These are phyloP conservation scores for Kodamaea alishanica DNA, from an alignment of 1,139 yeast genomes.

Conservation along the genomic window DNA sequence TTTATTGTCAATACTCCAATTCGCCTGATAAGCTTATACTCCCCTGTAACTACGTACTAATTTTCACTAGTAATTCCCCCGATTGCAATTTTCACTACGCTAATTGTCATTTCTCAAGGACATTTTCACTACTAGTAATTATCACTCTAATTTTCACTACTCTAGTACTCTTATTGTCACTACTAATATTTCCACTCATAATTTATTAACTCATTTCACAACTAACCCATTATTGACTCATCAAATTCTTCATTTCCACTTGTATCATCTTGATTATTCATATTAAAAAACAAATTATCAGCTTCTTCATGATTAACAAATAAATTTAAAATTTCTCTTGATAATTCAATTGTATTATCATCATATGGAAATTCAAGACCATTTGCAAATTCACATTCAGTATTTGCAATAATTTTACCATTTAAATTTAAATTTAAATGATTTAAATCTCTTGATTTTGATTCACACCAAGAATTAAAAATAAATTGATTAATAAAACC, in stretches of 20 bases:
- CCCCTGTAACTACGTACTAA: no score
- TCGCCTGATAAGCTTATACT: no score
- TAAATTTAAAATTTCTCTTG: constrained; percentile 67
- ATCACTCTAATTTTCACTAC: constrained; percentile 1
- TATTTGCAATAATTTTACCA: constrained; percentile 23
- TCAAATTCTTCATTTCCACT: constrained; percentile 11
- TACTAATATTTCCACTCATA: neutral
- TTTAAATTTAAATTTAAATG: constrained; percentile 25
- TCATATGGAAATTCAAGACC: constrained; percentile 64
- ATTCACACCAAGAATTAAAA: constrained; percentile 43
- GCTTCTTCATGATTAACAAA: constrained; percentile 77
- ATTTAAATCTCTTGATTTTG: constrained; percentile 36
- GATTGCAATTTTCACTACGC: no score
- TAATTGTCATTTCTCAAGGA: no score
- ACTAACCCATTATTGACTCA: no score
- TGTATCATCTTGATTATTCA: constrained; percentile 42
- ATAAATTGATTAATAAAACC: constrained; percentile 23
- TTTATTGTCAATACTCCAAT: no score
- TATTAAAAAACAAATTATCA: constrained; percentile 65
- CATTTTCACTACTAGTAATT: neutral
- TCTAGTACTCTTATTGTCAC: neutral
- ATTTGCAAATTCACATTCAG: constrained; percentile 45
- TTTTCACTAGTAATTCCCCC: no score
- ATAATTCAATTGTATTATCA: constrained; percentile 60
- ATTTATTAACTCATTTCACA: constrained; percentile 23